Evolutionary conservation across 805 yeast species (phyloP), one percentile per base, ranked within the genome.

Genomic region (Suhomyces kilbournensis): DNA sequence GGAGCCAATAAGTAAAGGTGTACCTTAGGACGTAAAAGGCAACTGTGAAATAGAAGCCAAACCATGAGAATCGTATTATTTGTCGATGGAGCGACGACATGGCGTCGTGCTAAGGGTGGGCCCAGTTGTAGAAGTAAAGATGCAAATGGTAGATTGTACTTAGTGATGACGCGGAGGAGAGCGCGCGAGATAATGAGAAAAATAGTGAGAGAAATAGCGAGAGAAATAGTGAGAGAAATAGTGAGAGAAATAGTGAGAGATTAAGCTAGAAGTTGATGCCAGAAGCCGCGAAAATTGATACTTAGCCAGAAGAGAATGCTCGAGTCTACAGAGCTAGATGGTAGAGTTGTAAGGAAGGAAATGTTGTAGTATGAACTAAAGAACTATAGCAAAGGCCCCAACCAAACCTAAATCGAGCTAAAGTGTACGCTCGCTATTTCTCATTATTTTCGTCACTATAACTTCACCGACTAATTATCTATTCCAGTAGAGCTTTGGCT

Each of bases 1-100:
- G 45, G 9, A 46, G 14, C 57, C 57, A 52, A 34, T 55, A 54
- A 23, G 51, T 26, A 8, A 52, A 23, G 15, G 59, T 54, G 39
- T 49, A 50, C 25, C 54, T 22, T 6, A 56, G 25, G 12, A 56
- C 44, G 39, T 54, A 56, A 7, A 28, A 20, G 19, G 30, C 22
- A 7, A 47, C 28, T 4, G 38, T 46, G n/a, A 42, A 23, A 32
- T 34, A 40, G 8, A 45, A 32, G 7, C 35, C 35, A 9, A 32
- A n/a, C 35, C 35, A 20, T 32, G 42, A 35, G n/a, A 46, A 32
- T n/a, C 34, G 19, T 8, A 15, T 17, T 14, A 44, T n/a, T 15
- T 25, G 34, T n/a, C 34, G 22, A 39, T 35, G 17, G 40, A 15
- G 40, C 17, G 43, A 17, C 43, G 20, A 19, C 23, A 19, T 17